Base-by-base conservation (phyloP, 2,329 filamentous ascomycete species). In the Septoria petroselini region DNA sequence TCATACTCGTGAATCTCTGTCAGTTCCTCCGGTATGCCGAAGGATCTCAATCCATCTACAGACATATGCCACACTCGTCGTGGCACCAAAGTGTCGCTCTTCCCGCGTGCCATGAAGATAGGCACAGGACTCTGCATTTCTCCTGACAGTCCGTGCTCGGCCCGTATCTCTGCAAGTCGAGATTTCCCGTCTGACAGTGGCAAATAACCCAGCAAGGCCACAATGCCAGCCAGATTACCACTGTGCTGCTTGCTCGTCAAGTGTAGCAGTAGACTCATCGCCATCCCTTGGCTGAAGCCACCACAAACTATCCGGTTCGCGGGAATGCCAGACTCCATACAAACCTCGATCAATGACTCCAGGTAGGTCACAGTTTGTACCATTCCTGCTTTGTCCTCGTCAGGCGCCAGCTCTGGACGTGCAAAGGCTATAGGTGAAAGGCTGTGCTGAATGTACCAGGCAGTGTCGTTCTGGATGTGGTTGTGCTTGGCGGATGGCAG, bases 221-320 rank as follows among this genome's bases (percentile, higher is more conserved):
- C 66, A 19, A 75, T 48, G 1, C 55, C 71, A 48, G 47, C 68
- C 57, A 75, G 59, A 18, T 63, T 66, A 1, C 73, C 73, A 5
- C 68, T 61, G 46, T 71, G 71, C 40, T 65, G 68, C 4, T 42
- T 51, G 2, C 69, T 71, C 2, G 62, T 68, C 23, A 76, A 54
- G 11, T 72, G 71, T 4, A 68, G 70, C 5, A 76, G 64, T 29
- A 76, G 50, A 9, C 69, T 67, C 51, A 76, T 68, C 0, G 72
- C 73, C 59, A 72, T 71, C 14, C 74, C 74, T 54, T 76, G 73
- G 17, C 71, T 73, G 58, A 76, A 76, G 2, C 74, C 74, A 3
- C 72, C 74, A 1, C 76, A 61, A 2, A 76, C 64, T 25, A 77
- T 72, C 8, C 74, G 65, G 14, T 71, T 60, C 1, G 65, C 61